Conservation (phyloP, 768 basidiomycete species). For the Naganishia randhawae region DNA sequence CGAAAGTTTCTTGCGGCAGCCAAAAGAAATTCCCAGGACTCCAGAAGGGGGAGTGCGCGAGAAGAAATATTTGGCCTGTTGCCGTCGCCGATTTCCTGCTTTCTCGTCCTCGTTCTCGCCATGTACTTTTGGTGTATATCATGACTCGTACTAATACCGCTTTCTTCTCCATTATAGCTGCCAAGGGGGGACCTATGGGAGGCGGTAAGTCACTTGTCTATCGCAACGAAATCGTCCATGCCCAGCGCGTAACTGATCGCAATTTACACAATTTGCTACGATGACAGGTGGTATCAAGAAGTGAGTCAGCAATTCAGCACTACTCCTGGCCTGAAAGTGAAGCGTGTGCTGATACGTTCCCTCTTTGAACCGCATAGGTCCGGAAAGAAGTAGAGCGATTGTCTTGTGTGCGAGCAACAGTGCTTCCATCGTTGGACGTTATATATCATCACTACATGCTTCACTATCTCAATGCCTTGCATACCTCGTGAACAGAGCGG, state of each 20-base stretch:
- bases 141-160: neutral
- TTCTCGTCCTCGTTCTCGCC: too few relatives aligned
- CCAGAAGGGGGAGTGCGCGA: too few relatives aligned
- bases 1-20: too few relatives aligned
- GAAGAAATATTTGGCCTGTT: too few relatives aligned
- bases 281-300: conserved; percentile 18
- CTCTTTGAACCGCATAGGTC: neutral
- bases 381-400: conserved; percentile 5
- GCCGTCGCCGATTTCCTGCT: neutral
- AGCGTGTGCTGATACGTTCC: neutral
- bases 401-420: too few relatives aligned
- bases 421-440: too few relatives aligned
- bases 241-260: neutral
- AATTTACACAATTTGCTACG: neutral
- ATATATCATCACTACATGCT: neutral
- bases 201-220: conserved; percentile 28
- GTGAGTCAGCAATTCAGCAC: neutral
- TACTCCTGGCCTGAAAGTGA: neutral
- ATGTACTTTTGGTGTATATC: too few relatives aligned
- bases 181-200: conserved; percentile 19
- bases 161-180: neutral
- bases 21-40: too few relatives aligned
- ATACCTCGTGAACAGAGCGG: neutral
- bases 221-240: too few relatives aligned
- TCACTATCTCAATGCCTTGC: neutral